Evolutionary conservation across 2,329 filamentous ascomycete species (phyloP), one percentile per base, ranked within the genome.

Genomic region (Trichophyton simii): DNA sequence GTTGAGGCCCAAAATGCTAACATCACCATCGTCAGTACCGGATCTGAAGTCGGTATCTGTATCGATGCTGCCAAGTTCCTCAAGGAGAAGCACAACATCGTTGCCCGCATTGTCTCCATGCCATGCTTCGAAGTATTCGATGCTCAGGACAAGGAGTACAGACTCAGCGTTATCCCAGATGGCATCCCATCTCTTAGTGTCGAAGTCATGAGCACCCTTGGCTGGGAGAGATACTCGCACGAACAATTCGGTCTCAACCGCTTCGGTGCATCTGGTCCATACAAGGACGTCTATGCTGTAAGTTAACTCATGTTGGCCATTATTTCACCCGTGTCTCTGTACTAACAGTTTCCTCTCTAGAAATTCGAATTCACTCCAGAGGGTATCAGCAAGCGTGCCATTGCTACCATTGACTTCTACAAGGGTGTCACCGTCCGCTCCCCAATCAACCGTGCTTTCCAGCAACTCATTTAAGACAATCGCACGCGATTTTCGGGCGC

Each of bases 291-390:
- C 64, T 99, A 99, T 84, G 87, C 89, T 83, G 89, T 81, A 81
- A 78, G 83, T 58, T n/a, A 8, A 34, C 34, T 34, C 9, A 38
- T 3, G 1, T 54, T 31, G 28, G 28, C 7, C 28, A 34, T 48
- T 3, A 11, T 34, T 34, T 15, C 25, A 28, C 46, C n/a, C 8
- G 3, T 41, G 4, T 6, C 18, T 4, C 34, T 18, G 63, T 68
- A 60, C 59, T 31, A 38, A 20, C 8, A 9, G 48, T 50, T 54
- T 18, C 36, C 25, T 62, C 59, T 72, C 70, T 71, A 95, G 88
- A 97, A 96, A 85, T 99, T 99, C 80, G 94, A 97, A 79, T 97
- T 99, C 82, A 99, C 92, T 58, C 89, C 94, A 60, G 92, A 96
- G 79, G 94, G 94, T 67, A 88, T 99, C 75, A 82, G 89, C 79